phyloP scores from a whole-genome alignment of 805 yeast species.

The Kodamaea leandrae region DNA sequence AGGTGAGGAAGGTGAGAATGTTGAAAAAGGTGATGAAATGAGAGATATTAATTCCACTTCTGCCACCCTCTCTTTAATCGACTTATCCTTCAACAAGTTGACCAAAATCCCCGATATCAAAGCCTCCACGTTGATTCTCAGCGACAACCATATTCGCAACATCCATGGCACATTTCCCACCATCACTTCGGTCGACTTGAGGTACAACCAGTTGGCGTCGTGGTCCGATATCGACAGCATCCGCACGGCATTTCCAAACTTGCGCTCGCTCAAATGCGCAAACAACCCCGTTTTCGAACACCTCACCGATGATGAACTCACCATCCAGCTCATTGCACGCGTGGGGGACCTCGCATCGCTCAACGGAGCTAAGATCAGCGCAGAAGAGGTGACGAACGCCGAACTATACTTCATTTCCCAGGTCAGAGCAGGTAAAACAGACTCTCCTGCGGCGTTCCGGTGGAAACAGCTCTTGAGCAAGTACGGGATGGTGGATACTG shows the following conservation, averaged over 20 bases:
- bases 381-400: conserved; percentile 54
- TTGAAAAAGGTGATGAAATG: no score
- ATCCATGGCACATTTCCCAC: conserved; percentile 2
- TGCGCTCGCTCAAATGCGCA: conserved; percentile 48
- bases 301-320: conserved; percentile 29
- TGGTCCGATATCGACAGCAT: conserved; percentile 54
- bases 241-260: conserved; percentile 32
- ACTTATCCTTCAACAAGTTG: conserved; percentile 45
- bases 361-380: conserved; percentile 55
- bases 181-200: conserved; percentile 43
- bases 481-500: conserved; percentile 26
- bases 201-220: conserved; percentile 44
- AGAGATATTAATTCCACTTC: not conserved
- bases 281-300: conserved; percentile 49
- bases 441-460: conserved; percentile 20
- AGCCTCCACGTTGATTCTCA: conserved; percentile 24
- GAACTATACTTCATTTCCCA: conserved; percentile 65
- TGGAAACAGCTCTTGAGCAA: conserved; percentile 44
- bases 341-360: conserved; percentile 35
- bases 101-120: conserved; percentile 22
- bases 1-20: no score
- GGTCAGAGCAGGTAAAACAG: conserved; percentile 33
- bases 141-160: conserved; percentile 34
- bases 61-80: conserved; percentile 9
- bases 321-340: conserved; percentile 47